These are phyloP conservation scores for Bipolaris gigantea DNA, from an alignment of 2,329 filamentous ascomycete species.

Conservation along the genomic window DNA sequence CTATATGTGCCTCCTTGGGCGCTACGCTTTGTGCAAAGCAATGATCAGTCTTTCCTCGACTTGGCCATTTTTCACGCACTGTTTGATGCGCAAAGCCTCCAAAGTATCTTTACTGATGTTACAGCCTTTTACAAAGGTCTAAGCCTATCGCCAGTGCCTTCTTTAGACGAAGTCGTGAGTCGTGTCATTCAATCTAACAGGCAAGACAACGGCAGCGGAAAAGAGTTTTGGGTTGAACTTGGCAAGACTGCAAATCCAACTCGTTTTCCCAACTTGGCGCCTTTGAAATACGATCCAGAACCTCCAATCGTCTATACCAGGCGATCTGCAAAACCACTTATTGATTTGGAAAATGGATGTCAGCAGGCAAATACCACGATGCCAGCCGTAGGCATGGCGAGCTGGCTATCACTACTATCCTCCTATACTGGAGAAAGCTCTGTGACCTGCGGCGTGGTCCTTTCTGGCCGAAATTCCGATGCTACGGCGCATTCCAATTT, in stretches of 20 bases:
- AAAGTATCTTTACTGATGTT: conserved; percentile 65
- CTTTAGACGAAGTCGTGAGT: conserved; percentile 50
- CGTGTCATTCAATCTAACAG: conserved; percentile 49
- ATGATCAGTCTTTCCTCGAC: conserved; percentile 40
- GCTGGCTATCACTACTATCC: conserved; percentile 75
- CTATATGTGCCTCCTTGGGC: conserved; percentile 66
- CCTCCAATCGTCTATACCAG: conserved; percentile 44
- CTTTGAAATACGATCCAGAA: conserved; percentile 51
- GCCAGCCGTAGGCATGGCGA: conserved; percentile 73
- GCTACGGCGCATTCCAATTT: conserved; percentile 65
- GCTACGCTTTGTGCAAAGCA: conserved; percentile 52
- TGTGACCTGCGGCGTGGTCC: conserved; percentile 77
- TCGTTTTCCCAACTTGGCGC: conserved; percentile 76
- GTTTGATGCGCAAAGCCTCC: conserved; percentile 79
- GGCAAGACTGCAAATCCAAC: conserved; percentile 61
- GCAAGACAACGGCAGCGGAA: conserved; percentile 31
- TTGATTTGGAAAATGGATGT: conserved; percentile 59
- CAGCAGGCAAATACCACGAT: conserved; percentile 66
- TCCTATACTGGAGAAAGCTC: conserved; percentile 74
- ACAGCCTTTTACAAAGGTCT: conserved; percentile 42
- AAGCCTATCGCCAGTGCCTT: conserved; percentile 22
- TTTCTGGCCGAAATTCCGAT: conserved; percentile 71
- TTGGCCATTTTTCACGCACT: conserved; percentile 75
- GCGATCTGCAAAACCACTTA: conserved; percentile 46
- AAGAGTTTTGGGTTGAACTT: conserved; percentile 65